Conservation (phyloP, 176 grass and related monocot genomes). For the Carex scoparia region DNA sequence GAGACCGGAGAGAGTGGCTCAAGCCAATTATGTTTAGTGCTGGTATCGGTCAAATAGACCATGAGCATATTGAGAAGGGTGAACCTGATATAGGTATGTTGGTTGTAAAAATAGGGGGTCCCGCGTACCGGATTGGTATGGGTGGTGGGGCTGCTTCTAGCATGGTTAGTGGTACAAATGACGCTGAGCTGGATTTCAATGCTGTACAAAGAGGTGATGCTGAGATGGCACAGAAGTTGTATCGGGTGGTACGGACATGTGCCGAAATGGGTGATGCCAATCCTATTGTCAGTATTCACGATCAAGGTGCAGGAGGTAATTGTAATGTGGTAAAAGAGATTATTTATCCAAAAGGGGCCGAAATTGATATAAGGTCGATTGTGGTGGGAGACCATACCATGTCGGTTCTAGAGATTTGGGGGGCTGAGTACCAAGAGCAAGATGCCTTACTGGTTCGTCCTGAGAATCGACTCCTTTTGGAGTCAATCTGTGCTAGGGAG, state of each 20-base stretch:
- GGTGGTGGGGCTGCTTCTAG: conserved; percentile 91
- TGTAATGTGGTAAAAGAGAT: conserved; percentile 95
- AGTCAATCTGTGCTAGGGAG: conserved; percentile 68
- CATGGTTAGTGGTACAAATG: conserved; percentile 92
- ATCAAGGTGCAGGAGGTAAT: conserved; percentile 94
- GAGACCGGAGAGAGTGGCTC: conserved; percentile 82
- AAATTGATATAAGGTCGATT: conserved; percentile 85
- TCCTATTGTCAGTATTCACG: conserved; percentile 94
- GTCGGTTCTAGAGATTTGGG: conserved; percentile 88
- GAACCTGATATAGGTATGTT: conserved; percentile 86
- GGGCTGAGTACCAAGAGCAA: conserved; percentile 85
- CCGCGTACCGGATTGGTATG: conserved; percentile 95
- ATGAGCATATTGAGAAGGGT: conserved; percentile 65
- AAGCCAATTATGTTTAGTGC: conserved; percentile 99
- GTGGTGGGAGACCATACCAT: conserved; percentile 84
- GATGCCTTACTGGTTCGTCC: conserved; percentile 72
- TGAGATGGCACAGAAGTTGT: conserved; percentile 93
- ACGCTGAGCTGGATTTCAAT: conserved; percentile 93
- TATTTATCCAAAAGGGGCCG: conserved; percentile 78
- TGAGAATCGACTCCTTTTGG: conserved; percentile 47
- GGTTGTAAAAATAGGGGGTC: conserved; percentile 95
- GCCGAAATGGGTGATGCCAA: conserved; percentile 82
- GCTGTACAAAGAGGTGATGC: conserved; percentile 93
- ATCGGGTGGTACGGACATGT: conserved; percentile 82
- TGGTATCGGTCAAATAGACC: conserved; percentile 85